Evolutionary conservation across 768 basidiomycete genomes (phyloP), one percentile per base, ranked within the genome.

Genomic region (Tricholoma matsutake): DNA sequence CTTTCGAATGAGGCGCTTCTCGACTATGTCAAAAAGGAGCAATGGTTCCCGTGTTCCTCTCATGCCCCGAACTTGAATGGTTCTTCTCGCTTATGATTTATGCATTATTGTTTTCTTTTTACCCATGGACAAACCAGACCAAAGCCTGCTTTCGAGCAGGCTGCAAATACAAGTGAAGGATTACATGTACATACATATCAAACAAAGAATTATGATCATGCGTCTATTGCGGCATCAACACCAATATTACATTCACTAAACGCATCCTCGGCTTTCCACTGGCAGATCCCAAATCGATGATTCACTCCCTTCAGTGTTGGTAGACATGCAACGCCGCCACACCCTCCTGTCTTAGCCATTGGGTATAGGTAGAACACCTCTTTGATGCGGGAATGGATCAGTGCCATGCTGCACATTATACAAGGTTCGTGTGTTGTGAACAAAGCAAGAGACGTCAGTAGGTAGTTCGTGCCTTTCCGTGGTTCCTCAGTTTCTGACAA

Each of bases 351-450:
- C 56, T 80, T 76, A 0, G 79, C 75, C 86, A 91, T 92, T 0
- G 89, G 83, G 25, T 84, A 69, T 34, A 98, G 70, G 69, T 88
- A 86, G 69, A 92, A 82, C 6, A 98, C 83, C 62, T 94, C 87
- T 67, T 90, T 89, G 59, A 98, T 93, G n/a, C 97, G 85, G 1
- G 92, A 95, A 73, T 99, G 97, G 6, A 97, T 77, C 20, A 98
- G 76, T 2, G 95, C 93, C 97, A 99, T 99, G 67, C 88, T 86
- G 72, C 97, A 99, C 93, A 98, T 94, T 59, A 99, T 83, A 67
- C 97, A 99, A 0, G 97, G 97, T 67, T 99, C 97, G 74, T 99
- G 96, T 9, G 94, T 93, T 57, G 86, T 85, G 77, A 98, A 98
- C 25, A 98, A 79, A 1, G 87, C 86, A 16, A 87, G 82, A 2